A percentile compares a stretch with the other conserved stretches of the same genome.
phyloP scores from a whole-genome alignment of 1,284 basidiomycete genomes.

The Omphalotus olearius region DNA sequence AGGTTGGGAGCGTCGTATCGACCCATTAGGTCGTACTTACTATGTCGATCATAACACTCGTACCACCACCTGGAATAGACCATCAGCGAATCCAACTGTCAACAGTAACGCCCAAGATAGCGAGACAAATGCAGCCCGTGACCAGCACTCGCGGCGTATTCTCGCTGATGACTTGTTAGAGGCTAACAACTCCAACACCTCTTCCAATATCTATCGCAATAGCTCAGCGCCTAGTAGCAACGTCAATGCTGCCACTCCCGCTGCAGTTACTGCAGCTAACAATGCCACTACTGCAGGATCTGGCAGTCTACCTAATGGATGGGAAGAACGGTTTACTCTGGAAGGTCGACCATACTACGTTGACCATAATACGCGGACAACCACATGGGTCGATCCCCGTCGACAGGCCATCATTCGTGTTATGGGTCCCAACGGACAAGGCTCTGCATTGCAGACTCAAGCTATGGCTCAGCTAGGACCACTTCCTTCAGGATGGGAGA shows the following conservation, averaged over 20 bases:
- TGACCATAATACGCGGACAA: constrained; percentile 91
- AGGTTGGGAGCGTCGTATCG: constrained; percentile 92
- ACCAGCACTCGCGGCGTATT: constrained; percentile 74
- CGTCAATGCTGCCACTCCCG: constrained; percentile 24
- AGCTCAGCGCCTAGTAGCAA: constrained; percentile 29
- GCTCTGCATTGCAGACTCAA: constrained; percentile 79
- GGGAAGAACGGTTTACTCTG: constrained; percentile 95
- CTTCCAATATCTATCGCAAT: constrained; percentile 30
- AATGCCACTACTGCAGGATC: constrained; percentile 72
- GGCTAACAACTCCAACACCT: constrained; percentile 39
- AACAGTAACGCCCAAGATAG: constrained; percentile 52
- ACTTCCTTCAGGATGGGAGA: constrained; percentile 93
- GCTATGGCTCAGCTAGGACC: constrained; percentile 90
- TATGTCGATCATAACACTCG: constrained; percentile 94
- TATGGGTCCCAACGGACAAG: constrained; percentile 84
- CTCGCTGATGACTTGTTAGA: constrained; percentile 80
- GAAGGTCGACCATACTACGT: constrained; percentile 95
- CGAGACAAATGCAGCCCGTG: constrained; percentile 69
- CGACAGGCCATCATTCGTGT: constrained; percentile 88
- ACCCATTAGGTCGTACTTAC: constrained; percentile 88
- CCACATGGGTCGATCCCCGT: constrained; percentile 94
- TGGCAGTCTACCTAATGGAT: constrained; percentile 85
- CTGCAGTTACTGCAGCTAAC: constrained; percentile 45
- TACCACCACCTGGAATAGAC: constrained; percentile 89
- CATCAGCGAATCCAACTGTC: constrained; percentile 49